Base-by-base conservation (phyloP, 73 alveolate species). In the Uronychia binucleata region DNA sequence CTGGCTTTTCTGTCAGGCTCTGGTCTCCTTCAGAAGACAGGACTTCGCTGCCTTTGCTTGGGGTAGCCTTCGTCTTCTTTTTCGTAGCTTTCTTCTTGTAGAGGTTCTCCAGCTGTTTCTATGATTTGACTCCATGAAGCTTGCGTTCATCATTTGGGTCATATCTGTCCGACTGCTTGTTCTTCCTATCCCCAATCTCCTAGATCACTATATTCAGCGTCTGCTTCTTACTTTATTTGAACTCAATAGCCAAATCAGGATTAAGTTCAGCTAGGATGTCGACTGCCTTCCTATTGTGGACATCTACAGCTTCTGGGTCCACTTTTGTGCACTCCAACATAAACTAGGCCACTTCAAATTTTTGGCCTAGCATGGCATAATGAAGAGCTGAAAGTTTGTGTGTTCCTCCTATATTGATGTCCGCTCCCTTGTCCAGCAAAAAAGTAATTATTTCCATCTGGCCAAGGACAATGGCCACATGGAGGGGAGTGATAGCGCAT, bases 91-190 rank as follows among this genome's bases (percentile, higher is more conserved):
- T 46, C 19, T 46, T 46, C 67, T 46, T 46, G 67, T 46, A 46
- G n/a, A 46, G 67, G 67, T 46, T 46, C 19, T 46, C 67, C 67
- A 46, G 67, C 67, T 46, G 67, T 46, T 46, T 46, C 19, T 46
- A 46, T 5, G 67, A 46, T 46, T 46, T 46, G n/a, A 84, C 90
- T 33, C 92, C 92, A 59, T 79, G 59, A 1, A 89, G 77, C 77
- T 79, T 79, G 30, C 95, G 77, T 33, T 89, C 95, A 67, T 89
- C 95, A 58, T 89, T 90, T 0, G 95, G 95, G 67, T 84, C 67
- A 11, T 11, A 11, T 46, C 67, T 46, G 5, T 46, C 67, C 19
- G 5, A 19, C 19, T 46, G 19, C 19, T 46, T 46, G 67, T 19
- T 46, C 19, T 19, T 46, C 67, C 19, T 46, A 11, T 46, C 67